phyloP scores from a whole-genome alignment of 371 early-diverging fungal species.

The Circinella minor region DNA sequence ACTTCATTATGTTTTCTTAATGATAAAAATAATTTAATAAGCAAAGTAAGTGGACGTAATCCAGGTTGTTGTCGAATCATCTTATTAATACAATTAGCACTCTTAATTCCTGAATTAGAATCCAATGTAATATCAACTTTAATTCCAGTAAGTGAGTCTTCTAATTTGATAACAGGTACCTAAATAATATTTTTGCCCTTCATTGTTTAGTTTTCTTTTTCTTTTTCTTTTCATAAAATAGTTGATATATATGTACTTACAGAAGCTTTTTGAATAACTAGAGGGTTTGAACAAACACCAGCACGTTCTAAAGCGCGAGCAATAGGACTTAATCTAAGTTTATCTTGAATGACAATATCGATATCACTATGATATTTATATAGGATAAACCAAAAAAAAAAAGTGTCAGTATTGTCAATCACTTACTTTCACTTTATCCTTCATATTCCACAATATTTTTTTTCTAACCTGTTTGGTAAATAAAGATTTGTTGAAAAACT shows the following conservation, averaged over 20 bases:
- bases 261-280: constrained; percentile 56
- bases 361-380: constrained; percentile 64
- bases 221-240: not conserved
- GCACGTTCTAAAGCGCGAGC: constrained; percentile 23
- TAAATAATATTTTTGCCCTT: constrained; percentile 23
- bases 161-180: constrained; percentile 94
- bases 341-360: constrained; percentile 70
- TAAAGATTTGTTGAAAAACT: constrained; percentile 85
- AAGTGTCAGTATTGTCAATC: not conserved
- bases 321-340: constrained; percentile 15
- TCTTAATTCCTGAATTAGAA: constrained; percentile 67
- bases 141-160: constrained; percentile 69
- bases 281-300: constrained; percentile 29
- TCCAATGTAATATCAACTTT: constrained; percentile 90
- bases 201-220: not conserved
- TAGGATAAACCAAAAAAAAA: too few species aligned
- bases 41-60: constrained; percentile 69
- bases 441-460: not conserved
- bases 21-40: constrained; percentile 85
- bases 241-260: constrained; percentile 27
- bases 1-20: constrained; percentile 87
- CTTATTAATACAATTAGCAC: constrained; percentile 62
- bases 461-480: constrained; percentile 72
- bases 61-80: constrained; percentile 63
- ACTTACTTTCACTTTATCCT: not conserved